Conservation (phyloP, 2,329 filamentous ascomycete genomes). For the Colletotrichum cordylinicola region DNA sequence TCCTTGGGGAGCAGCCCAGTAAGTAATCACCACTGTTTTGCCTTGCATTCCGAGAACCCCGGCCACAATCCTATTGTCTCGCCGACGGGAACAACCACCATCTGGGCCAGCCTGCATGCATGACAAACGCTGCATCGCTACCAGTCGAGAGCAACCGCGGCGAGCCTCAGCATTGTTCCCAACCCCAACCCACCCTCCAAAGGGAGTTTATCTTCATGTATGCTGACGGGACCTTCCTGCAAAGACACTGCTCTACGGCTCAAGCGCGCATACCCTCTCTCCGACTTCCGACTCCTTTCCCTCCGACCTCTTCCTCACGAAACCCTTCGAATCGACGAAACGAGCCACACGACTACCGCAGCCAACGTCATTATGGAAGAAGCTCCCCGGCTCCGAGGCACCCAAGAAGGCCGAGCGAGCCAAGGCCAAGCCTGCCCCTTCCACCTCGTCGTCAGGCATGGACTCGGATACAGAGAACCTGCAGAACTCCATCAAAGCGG, state of each 20-base stretch:
- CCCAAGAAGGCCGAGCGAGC: slow-evolving; percentile 36
- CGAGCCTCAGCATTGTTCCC: background rate
- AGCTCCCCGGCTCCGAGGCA: slow-evolving; percentile 23
- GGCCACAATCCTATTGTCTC: slow-evolving; percentile 8
- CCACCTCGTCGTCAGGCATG: slow-evolving; percentile 43
- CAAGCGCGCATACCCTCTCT: slow-evolving; percentile 52
- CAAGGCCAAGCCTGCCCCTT: slow-evolving; percentile 34
- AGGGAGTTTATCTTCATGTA: background rate
- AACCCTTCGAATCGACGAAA: slow-evolving; percentile 52
- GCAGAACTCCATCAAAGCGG: slow-evolving; percentile 48
- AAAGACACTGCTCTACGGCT: slow-evolving; percentile 61
- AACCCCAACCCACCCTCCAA: background rate
- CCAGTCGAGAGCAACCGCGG: background rate
- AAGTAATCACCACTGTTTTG: slow-evolving; percentile 39
- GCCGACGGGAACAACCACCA: background rate
- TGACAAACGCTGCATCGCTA: background rate
- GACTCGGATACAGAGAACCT: slow-evolving; percentile 58
- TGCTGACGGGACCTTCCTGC: slow-evolving; percentile 6
- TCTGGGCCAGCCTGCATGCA: background rate
- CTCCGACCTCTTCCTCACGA: slow-evolving; percentile 63
- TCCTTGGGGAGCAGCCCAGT: slow-evolving; percentile 64
- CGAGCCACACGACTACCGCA: slow-evolving; percentile 55
- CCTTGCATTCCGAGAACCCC: background rate
- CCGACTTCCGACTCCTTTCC: slow-evolving; percentile 50
- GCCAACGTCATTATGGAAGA: slow-evolving; percentile 57